These are phyloP conservation scores for Calocybe cyanea DNA, from an alignment of 768 basidiomycete species.

Conservation along the genomic window DNA sequence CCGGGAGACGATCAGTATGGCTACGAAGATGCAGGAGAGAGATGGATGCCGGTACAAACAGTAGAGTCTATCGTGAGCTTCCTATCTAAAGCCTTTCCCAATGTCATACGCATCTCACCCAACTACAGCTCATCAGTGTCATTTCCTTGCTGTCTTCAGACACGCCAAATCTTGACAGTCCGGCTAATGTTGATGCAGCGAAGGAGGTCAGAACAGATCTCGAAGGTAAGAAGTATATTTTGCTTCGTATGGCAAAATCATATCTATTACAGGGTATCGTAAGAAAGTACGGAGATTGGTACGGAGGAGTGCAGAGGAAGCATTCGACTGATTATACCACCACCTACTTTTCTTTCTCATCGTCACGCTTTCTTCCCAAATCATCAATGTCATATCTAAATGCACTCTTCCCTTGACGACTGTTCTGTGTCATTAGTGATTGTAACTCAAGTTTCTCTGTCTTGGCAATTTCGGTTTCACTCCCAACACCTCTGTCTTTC, in stretches of 20 bases:
- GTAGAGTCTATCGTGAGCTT: slow-evolving; percentile 87
- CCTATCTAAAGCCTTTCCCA: neutral
- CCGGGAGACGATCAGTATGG: slow-evolving; percentile 97
- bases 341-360: neutral
- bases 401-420: too few relatives aligned
- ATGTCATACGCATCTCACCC: slow-evolving; percentile 6
- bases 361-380: too few relatives aligned
- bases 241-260: neutral
- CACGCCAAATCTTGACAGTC: slow-evolving; percentile 86
- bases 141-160: slow-evolving; percentile 94
- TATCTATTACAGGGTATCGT: slow-evolving; percentile 61
- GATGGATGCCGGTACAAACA: slow-evolving; percentile 97
- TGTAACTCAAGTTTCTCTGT: too few relatives aligned
- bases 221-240: slow-evolving; percentile 37
- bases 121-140: slow-evolving; percentile 81
- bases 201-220: slow-evolving; percentile 74
- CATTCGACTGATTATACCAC: slow-evolving; percentile 52
- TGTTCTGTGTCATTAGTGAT: too few relatives aligned
- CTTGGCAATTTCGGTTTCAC: too few relatives aligned
- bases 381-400: too few relatives aligned
- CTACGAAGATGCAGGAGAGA: slow-evolving; percentile 94
- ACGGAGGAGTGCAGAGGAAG: slow-evolving; percentile 86
- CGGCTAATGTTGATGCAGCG: slow-evolving; percentile 95
- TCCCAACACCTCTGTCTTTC: too few relatives aligned
- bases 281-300: slow-evolving; percentile 94